Evolutionary conservation across 371 early-diverging fungal species (phyloP).

Genomic region (Mortierella sp.): DNA sequence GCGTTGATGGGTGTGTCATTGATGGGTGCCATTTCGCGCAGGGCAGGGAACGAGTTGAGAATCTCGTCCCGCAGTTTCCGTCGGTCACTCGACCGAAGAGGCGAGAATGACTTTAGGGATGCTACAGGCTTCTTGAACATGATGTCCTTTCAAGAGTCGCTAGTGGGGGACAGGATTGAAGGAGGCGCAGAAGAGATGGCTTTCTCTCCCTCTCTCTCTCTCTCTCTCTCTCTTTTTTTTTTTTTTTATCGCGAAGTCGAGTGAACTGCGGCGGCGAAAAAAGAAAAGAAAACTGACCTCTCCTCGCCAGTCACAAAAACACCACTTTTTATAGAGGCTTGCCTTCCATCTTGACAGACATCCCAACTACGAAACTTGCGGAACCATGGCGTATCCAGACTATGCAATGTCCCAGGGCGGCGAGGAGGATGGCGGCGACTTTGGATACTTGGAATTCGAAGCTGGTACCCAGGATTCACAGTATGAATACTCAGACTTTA

Average conservation of each 20-base stretch:
- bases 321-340: neutral
- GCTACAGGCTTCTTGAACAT: slow-evolving; percentile 74
- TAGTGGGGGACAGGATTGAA: neutral
- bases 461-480: slow-evolving; percentile 48
- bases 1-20: slow-evolving; percentile 28
- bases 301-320: neutral
- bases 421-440: slow-evolving; percentile 50
- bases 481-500: slow-evolving; percentile 43
- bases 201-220: slow-evolving; percentile 2
- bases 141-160: neutral
- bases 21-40: slow-evolving; percentile 44
- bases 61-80: slow-evolving; percentile 68
- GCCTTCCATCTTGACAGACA: too few species aligned
- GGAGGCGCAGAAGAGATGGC: neutral
- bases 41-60: slow-evolving; percentile 59
- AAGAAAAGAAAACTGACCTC: neutral
- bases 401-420: slow-evolving; percentile 55
- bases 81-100: slow-evolving; percentile 68
- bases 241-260: neutral
- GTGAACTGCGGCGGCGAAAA: too few species aligned
- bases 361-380: neutral
- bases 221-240: neutral
- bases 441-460: slow-evolving; percentile 53
- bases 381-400: slow-evolving; percentile 46
- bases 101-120: slow-evolving; percentile 66